These are phyloP conservation scores for Calcarisporium arbuscula DNA, from an alignment of 2,329 filamentous ascomycete species.

Conservation along the genomic window DNA sequence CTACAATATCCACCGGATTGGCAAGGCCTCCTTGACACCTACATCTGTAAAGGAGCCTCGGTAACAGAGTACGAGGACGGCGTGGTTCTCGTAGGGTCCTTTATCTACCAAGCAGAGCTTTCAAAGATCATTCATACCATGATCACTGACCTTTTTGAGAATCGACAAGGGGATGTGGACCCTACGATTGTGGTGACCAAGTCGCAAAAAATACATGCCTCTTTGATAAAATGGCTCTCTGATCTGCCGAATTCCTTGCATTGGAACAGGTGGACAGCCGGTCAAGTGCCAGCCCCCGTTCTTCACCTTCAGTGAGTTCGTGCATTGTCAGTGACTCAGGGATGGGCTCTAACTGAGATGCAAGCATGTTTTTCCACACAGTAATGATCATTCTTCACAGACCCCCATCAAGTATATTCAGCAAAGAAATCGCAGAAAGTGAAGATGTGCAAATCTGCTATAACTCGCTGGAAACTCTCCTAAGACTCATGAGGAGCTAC, in stretches of 20 bases:
- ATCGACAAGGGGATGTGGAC: slow-evolving; percentile 34
- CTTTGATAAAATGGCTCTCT: slow-evolving; percentile 39
- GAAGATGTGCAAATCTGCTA: slow-evolving; percentile 45
- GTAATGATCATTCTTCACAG: slow-evolving; percentile 46
- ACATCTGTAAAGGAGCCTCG: slow-evolving; percentile 36
- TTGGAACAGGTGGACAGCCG: slow-evolving; percentile 46
- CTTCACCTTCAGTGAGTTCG: slow-evolving; percentile 38
- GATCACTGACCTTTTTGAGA: slow-evolving; percentile 45
- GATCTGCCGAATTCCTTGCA: slow-evolving; percentile 39
- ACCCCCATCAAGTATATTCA: slow-evolving; percentile 37
- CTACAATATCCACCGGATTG: slow-evolving; percentile 44
- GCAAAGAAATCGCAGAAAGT: slow-evolving; percentile 30
- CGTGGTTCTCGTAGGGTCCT: slow-evolving; percentile 34
- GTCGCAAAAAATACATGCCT: slow-evolving; percentile 38
- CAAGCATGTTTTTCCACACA: slow-evolving; percentile 41
- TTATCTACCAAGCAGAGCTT: slow-evolving; percentile 41
- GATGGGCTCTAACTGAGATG: slow-evolving; percentile 11
- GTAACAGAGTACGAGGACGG: slow-evolving; percentile 41
- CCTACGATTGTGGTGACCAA: slow-evolving; percentile 33
- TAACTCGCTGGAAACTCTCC: slow-evolving; percentile 38
- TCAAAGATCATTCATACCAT: slow-evolving; percentile 43
- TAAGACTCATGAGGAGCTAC: slow-evolving; percentile 38
- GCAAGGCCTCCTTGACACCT: slow-evolving; percentile 40
- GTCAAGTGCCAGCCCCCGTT: slow-evolving; percentile 37
- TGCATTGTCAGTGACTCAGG: neutral